Percentiles rank a stretch among this genome's conserved stretches.
Conservation (phyloP, 2,329 filamentous ascomycete genomes). For the Arthrinium puccinioides region DNA sequence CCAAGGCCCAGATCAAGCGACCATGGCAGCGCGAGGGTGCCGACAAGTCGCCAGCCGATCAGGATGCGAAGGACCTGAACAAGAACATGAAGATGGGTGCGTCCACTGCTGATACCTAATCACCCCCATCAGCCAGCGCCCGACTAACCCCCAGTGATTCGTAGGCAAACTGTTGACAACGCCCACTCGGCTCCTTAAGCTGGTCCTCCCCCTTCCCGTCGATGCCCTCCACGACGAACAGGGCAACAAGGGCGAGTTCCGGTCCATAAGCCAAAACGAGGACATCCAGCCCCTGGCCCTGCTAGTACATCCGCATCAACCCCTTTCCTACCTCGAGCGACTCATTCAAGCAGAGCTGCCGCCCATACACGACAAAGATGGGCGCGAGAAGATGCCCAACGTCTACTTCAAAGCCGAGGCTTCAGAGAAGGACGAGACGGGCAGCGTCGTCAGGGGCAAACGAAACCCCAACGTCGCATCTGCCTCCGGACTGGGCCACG, state of each 20-base stretch:
- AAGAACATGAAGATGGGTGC: conserved; percentile 57
- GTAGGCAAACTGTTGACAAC: conserved; percentile 66
- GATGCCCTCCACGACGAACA: conserved; percentile 50
- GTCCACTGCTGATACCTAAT: no score
- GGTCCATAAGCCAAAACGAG: conserved; percentile 44
- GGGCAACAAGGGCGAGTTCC: conserved; percentile 24
- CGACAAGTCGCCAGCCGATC: conserved; percentile 47
- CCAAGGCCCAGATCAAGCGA: conserved; percentile 46
- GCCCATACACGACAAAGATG: conserved; percentile 53
- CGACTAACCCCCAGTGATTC: no score
- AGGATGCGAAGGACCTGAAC: conserved; percentile 31
- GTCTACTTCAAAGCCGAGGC: conserved; percentile 79
- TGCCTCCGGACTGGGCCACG: conserved; percentile 63
- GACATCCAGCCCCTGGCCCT: conserved; percentile 79
- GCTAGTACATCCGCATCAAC: conserved; percentile 82
- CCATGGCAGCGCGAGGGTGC: conserved; percentile 59
- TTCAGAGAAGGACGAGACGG: conserved; percentile 52
- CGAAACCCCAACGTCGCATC: conserved; percentile 48
- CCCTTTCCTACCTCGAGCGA: conserved; percentile 81
- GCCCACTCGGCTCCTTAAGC: conserved; percentile 62
- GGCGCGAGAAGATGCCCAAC: conserved; percentile 61
- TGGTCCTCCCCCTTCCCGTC: conserved; percentile 56
- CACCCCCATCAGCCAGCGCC: no score
- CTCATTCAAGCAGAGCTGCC: conserved; percentile 85
- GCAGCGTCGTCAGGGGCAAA: conserved; percentile 18